Evolutionary conservation across 306 rosid species (phyloP).

Genomic region (Calophaca sinica): DNA sequence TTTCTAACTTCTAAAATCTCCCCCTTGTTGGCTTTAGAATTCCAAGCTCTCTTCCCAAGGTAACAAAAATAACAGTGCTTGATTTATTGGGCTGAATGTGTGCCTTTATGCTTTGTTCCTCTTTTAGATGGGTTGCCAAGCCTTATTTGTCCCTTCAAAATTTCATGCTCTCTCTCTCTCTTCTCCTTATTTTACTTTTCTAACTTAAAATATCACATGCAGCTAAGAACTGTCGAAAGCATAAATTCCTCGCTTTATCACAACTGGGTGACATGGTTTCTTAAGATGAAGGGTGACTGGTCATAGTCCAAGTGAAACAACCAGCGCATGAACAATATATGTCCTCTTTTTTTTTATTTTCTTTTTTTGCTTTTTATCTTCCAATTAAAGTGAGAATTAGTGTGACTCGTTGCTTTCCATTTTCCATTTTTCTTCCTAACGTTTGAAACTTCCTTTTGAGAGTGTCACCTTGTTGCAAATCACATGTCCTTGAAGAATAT

Average conservation of each 20-base stretch:
- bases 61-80: slow-evolving; percentile 58
- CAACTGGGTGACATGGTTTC: slow-evolving; percentile 60
- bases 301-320: slow-evolving; percentile 66
- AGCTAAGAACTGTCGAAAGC: slow-evolving; percentile 77
- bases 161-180: slow-evolving; percentile 43
- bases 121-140: slow-evolving; percentile 49
- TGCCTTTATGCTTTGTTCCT: slow-evolving; percentile 70
- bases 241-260: slow-evolving; percentile 67
- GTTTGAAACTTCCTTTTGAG: slow-evolving; percentile 60
- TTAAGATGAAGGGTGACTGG: slow-evolving; percentile 66
- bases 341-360: slow-evolving; percentile 45
- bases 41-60: slow-evolving; percentile 93
- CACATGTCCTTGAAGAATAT: slow-evolving; percentile 49
- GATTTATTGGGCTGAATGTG: slow-evolving; percentile 62
- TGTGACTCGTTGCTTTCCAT: slow-evolving; percentile 74
- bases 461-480: slow-evolving; percentile 41
- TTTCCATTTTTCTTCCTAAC: slow-evolving; percentile 48
- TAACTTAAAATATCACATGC: slow-evolving; percentile 60
- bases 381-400: slow-evolving; percentile 68
- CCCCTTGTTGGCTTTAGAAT: slow-evolving; percentile 70
- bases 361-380: slow-evolving; percentile 57
- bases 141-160: slow-evolving; percentile 42
- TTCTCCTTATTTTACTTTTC: slow-evolving; percentile 36
- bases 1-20: slow-evolving; percentile 66
- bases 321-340: slow-evolving; percentile 55